Evolutionary conservation across 495 filamentous ascomycete genomes (phyloP), one percentile per base, ranked within the genome.

Genomic region (Halenospora varia): DNA sequence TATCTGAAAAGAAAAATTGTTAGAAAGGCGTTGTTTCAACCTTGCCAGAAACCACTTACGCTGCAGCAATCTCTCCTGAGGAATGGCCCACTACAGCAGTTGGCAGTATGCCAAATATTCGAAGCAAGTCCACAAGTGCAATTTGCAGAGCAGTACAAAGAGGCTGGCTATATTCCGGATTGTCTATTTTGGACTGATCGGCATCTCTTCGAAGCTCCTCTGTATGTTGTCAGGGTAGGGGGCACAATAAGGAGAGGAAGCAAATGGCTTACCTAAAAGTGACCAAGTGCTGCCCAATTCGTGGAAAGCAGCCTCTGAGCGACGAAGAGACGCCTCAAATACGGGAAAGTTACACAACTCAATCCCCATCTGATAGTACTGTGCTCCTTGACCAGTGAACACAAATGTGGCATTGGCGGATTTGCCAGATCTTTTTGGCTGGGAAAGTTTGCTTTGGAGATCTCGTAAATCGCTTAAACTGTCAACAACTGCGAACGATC

Each of bases 351-450:
- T 4, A 8, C 10, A 20, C 17, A 42, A 35, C 26, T 42, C 40
- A 49, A 2, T 23, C 19, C 79, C 81, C 81, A 84, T 84, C 22
- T 72, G 77, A 42, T 74, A 61, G 79, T 78, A 84, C 56, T 84
- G 80, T 6, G 55, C 46, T 1, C 55, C 55, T 39, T 57, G 55
- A 8, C 55, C 55, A 17, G 46, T 57, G 35, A 57, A 57, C 1
- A 59, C 22, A 44, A 57, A 57, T 25, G 15, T 10, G 10, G 11
- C 11, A 8, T 39, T 35, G 19, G 19, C 6, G 22, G 15, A 15
- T 8, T n/a, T 1, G 23, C 10, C 19, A 25, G 22, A 22, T 4
- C 29, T 4, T 35, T 9, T 26, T 25, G 48, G 22, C 23, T 29
- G 8, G 8, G 42, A 45, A 3, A 45, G 6, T 17, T 4, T 9